phyloP scores from a whole-genome alignment of 2,329 filamentous ascomycete genomes.

The Leptosphaerulina australis region DNA sequence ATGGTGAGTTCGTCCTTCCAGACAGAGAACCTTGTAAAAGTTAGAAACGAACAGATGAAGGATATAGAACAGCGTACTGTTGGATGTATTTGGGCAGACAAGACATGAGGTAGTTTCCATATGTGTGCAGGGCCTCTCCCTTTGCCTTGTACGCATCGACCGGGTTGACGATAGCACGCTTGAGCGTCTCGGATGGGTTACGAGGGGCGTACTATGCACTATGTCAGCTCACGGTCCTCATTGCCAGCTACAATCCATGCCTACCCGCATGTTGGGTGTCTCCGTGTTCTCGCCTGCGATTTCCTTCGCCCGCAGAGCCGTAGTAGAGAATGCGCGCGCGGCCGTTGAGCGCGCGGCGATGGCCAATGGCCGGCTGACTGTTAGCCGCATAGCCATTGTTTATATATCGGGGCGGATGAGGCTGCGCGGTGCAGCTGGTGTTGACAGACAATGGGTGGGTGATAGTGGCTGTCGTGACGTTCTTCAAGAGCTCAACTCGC shows the following conservation, averaged over 20 bases:
- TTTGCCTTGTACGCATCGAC: conserved; percentile 91
- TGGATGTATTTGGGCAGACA: conserved; percentile 97
- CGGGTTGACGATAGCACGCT: conserved; percentile 84
- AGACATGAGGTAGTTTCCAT: conserved; percentile 95
- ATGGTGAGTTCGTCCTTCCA: conserved; percentile 99
- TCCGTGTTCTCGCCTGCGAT: conserved; percentile 50
- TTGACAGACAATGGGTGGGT: conserved; percentile 21
- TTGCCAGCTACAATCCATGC: conserved; percentile 6
- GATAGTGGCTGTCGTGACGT: conserved; percentile 5
- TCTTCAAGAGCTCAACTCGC: conserved; percentile 7
- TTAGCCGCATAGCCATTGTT: conserved; percentile 51
- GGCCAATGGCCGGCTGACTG: conserved; percentile 49
- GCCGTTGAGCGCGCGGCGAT: conserved; percentile 44
- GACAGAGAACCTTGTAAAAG: conserved; percentile 75
- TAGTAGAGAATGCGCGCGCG: conserved; percentile 53
- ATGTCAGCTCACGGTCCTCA: conserved; percentile 25
- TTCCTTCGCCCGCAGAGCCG: conserved; percentile 52
- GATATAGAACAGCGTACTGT: conserved; percentile 59
- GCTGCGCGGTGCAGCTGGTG: conserved; percentile 34
- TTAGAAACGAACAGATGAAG: not conserved
- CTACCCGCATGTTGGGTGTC: conserved; percentile 55
- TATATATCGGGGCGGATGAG: conserved; percentile 22
- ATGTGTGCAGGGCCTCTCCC: conserved; percentile 86
- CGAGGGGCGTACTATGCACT: conserved; percentile 51
- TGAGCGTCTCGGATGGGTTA: conserved; percentile 61